phyloP scores from a whole-genome alignment of 768 basidiomycete species.

The Cystofilobasidium ferigula region DNA sequence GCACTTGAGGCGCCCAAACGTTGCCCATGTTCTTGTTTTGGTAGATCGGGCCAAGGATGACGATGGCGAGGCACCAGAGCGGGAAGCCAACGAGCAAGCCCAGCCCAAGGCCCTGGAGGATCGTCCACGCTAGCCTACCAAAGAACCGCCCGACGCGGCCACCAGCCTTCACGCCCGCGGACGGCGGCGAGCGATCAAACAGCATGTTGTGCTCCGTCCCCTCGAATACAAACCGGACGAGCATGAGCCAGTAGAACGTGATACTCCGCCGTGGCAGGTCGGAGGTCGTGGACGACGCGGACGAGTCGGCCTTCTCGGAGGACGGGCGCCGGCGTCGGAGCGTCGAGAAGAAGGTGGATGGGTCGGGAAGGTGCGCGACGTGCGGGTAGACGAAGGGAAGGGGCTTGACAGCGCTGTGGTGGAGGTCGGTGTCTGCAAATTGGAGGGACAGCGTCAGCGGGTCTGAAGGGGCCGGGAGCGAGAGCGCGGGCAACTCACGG shows the following conservation, averaged over 20 bases:
- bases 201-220: conserved; percentile 38
- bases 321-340: not conserved
- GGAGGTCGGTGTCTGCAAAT: conserved; percentile 34
- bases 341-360: conserved; percentile 25
- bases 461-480: too few species aligned
- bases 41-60: conserved; percentile 6
- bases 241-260: conserved; percentile 32
- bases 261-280: conserved; percentile 4
- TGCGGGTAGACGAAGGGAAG: conserved; percentile 38
- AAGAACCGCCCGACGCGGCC: conserved; percentile 27
- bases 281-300: not conserved
- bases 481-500: conserved; percentile 19
- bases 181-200: conserved; percentile 4
- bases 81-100: conserved; percentile 37
- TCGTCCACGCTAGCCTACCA: conserved; percentile 31
- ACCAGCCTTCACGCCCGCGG: not conserved
- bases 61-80: conserved; percentile 29
- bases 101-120: conserved; percentile 34
- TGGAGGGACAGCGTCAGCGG: too few species aligned
- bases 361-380: conserved; percentile 36
- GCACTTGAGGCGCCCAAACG: conserved; percentile 34
- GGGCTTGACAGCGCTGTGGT: conserved; percentile 32
- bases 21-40: conserved; percentile 29
- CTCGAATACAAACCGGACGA: conserved; percentile 37
- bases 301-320: not conserved